Conservation (phyloP, 495 filamentous ascomycete species). For the Talaromyces adpressus region DNA sequence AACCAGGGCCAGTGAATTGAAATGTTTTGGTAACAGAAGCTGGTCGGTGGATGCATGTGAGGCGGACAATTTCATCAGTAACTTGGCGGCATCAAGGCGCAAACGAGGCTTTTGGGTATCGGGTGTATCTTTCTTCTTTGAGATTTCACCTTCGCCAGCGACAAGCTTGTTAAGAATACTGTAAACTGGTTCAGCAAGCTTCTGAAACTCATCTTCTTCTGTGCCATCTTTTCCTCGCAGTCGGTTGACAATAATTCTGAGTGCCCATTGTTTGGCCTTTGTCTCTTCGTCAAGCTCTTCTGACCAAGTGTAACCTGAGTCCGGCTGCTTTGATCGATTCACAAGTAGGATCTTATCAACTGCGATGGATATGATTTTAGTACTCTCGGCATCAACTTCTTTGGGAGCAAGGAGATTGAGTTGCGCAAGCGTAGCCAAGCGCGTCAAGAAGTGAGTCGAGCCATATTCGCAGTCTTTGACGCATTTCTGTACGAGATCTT, state of each 20-base stretch:
- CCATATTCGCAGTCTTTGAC: conserved; percentile 73
- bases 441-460: conserved; percentile 69
- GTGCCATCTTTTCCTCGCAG: conserved; percentile 58
- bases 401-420: conserved; percentile 69
- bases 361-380: conserved; percentile 72
- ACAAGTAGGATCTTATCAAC: conserved; percentile 68
- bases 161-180: conserved; percentile 71
- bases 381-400: conserved; percentile 63
- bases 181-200: conserved; percentile 62
- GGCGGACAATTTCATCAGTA: conserved; percentile 73
- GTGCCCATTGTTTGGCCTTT: conserved; percentile 78
- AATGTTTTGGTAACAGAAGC: conserved; percentile 61
- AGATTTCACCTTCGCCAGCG: conserved; percentile 67
- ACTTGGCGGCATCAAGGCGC: conserved; percentile 73
- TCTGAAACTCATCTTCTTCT: conserved; percentile 52
- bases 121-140: conserved; percentile 67
- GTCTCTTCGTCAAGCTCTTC: conserved; percentile 74
- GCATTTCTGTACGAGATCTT: conserved; percentile 69
- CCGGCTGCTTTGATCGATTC: conserved; percentile 48
- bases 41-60: conserved; percentile 66
- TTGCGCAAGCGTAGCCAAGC: conserved; percentile 76
- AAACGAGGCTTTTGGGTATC: conserved; percentile 65
- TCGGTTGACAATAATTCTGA: conserved; percentile 82
- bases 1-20: conserved; percentile 72
- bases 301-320: conserved; percentile 53